These are phyloP conservation scores for Lactifluus pinguis DNA, from an alignment of 768 basidiomycete genomes.

Conservation along the genomic window DNA sequence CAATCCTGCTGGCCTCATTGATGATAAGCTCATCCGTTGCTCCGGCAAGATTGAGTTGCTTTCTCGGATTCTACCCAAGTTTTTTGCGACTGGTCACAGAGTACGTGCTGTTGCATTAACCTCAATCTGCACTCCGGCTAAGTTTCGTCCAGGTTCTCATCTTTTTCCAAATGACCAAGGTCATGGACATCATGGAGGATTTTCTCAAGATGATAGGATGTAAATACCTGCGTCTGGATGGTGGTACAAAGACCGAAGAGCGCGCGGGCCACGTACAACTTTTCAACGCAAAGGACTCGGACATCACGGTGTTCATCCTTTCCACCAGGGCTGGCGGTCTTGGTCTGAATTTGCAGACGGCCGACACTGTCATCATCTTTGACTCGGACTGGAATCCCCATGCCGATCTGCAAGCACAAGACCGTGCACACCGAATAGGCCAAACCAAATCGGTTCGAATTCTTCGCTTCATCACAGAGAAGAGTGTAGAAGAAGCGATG, in stretches of 20 bases:
- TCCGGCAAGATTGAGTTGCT: slow-evolving; percentile 94
- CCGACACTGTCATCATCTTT: slow-evolving; percentile 88
- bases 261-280: slow-evolving; percentile 77
- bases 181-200: slow-evolving; percentile 98
- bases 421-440: slow-evolving; percentile 99
- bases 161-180: slow-evolving; percentile 99
- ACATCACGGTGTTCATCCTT: slow-evolving; percentile 85
- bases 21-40: slow-evolving; percentile 76
- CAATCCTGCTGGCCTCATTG: slow-evolving; percentile 71
- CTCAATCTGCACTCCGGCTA: background rate
- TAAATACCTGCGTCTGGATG: slow-evolving; percentile 89
- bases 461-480: slow-evolving; percentile 92
- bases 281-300: slow-evolving; percentile 86
- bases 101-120: slow-evolving; percentile 33
- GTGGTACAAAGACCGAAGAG: slow-evolving; percentile 93
- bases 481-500: slow-evolving; percentile 98
- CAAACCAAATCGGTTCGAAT: slow-evolving; percentile 98
- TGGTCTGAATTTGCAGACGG: slow-evolving; percentile 82
- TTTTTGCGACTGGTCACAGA: slow-evolving; percentile 86
- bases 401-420: slow-evolving; percentile 97
- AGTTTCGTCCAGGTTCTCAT: slow-evolving; percentile 64
- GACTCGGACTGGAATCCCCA: slow-evolving; percentile 95
- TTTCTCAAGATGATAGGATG: slow-evolving; percentile 82
- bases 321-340: slow-evolving; percentile 92
- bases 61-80: slow-evolving; percentile 86